A percentile compares a stretch with the other conserved stretches of the same genome.
These are phyloP conservation scores for Blastomyces gilchristii DNA, from an alignment of 2,329 filamentous ascomycete genomes.

Conservation along the genomic window DNA sequence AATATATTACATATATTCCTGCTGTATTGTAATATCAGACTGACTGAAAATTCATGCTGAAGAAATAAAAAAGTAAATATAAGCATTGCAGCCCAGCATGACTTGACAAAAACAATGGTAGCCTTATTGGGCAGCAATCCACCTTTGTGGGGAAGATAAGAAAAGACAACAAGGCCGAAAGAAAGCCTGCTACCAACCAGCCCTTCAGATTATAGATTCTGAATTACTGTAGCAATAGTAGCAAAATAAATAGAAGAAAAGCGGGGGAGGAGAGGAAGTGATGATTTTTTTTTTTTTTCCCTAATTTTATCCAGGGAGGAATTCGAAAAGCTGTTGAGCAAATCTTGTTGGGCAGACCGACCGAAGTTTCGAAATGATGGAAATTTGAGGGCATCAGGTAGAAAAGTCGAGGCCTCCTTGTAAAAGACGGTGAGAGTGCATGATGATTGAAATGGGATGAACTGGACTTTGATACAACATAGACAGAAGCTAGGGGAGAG, in stretches of 20 bases:
- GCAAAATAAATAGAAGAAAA: not conserved
- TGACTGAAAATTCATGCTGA: not conserved
- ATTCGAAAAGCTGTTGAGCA: too few species aligned
- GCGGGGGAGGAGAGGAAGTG: not conserved
- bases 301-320: not conserved
- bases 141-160: not conserved
- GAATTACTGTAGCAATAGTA: not conserved
- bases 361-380: not conserved
- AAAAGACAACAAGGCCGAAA: not conserved
- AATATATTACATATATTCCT: not conserved
- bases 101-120: not conserved
- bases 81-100: not conserved
- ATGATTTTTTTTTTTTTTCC: not conserved
- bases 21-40: not conserved
- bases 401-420: not conserved
- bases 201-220: not conserved
- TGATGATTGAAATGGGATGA: not conserved
- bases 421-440: constrained; percentile 4
- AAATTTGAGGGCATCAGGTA: not conserved
- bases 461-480: not conserved
- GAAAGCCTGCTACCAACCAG: not conserved
- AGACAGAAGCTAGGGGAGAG: not conserved
- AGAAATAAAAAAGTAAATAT: not conserved
- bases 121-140: constrained; percentile 4
- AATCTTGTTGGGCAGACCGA: constrained; percentile 1